These are phyloP conservation scores for Pleurotus sapidus DNA, from an alignment of 768 basidiomycete species.

Conservation along the genomic window DNA sequence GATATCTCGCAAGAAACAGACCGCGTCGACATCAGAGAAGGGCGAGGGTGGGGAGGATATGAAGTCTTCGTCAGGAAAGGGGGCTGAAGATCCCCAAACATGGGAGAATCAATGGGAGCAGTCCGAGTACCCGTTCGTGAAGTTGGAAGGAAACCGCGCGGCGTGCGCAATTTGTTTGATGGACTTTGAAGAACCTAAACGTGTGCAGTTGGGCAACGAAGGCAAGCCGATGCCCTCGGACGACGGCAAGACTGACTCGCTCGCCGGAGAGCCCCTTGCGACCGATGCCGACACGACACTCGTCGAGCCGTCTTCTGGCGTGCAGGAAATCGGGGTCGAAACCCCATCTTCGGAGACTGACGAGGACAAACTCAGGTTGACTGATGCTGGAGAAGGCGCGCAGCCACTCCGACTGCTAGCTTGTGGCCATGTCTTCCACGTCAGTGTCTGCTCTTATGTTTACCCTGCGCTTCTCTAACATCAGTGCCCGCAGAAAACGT, in stretches of 20 bases:
- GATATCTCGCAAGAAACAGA: slow-evolving; percentile 20
- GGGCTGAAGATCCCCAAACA: slow-evolving; percentile 31
- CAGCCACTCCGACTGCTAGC: slow-evolving; percentile 73
- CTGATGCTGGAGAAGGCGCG: slow-evolving; percentile 73
- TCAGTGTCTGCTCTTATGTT: slow-evolving; percentile 34
- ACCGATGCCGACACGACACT: slow-evolving; percentile 4
- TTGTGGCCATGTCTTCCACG: slow-evolving; percentile 91
- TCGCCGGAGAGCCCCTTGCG: slow-evolving; percentile 1
- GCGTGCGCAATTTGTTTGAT: slow-evolving; percentile 82
- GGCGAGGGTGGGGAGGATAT: slow-evolving; percentile 11
- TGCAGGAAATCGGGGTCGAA: slow-evolving; percentile 29
- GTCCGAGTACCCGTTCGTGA: slow-evolving; percentile 76
- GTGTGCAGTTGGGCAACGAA: slow-evolving; percentile 15
- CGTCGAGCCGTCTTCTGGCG: slow-evolving; percentile 9
- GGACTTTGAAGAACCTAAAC: slow-evolving; percentile 77
- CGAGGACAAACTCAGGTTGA: slow-evolving; percentile 45
- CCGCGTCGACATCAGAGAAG: slow-evolving; percentile 1
- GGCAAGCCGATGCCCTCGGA: not conserved
- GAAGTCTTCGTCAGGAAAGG: slow-evolving; percentile 12
- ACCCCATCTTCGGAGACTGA: slow-evolving; percentile 35
- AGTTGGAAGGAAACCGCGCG: slow-evolving; percentile 79
- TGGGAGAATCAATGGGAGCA: slow-evolving; percentile 84
- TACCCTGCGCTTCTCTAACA: slow-evolving; percentile 7
- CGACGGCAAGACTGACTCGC: slow-evolving; percentile 10
- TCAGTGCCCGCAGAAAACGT: slow-evolving; percentile 60